Percentiles rank a stretch among this genome's conserved stretches.
phyloP scores from a whole-genome alignment of 2,329 filamentous ascomycete genomes.

The Dothiorella sarmentorum region DNA sequence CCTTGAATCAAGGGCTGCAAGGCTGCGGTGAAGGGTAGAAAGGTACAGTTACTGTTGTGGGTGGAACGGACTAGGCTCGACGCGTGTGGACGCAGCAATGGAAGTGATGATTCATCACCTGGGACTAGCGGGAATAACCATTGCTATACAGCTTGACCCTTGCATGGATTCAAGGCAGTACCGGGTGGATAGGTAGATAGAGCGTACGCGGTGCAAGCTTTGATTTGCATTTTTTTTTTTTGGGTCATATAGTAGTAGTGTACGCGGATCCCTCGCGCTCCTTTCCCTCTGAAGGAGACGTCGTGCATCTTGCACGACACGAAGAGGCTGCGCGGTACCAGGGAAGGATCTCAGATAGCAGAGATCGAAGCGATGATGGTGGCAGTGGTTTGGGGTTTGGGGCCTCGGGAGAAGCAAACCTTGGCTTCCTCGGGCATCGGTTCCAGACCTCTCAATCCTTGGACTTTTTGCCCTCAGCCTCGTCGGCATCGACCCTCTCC shows the following conservation, averaged over 20 bases:
- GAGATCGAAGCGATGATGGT: neutral
- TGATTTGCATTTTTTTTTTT: neutral
- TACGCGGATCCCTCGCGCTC: neutral
- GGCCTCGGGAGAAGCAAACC: too few relatives aligned
- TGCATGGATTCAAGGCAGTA: neutral
- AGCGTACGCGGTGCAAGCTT: neutral
- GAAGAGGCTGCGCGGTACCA: neutral
- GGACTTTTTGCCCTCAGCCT: slow-evolving; percentile 40
- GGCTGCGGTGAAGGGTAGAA: neutral
- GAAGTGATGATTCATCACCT: neutral
- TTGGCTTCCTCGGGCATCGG: neutral
- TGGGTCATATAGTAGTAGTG: neutral
- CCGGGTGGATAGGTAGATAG: neutral
- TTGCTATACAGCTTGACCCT: too few relatives aligned
- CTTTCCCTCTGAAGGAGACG: neutral
- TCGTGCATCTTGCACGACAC: neutral
- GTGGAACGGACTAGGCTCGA: too few relatives aligned
- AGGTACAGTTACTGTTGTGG: neutral
- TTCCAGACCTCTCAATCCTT: neutral
- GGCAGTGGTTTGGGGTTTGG: neutral
- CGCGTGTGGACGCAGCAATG: neutral
- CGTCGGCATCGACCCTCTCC: slow-evolving; percentile 64
- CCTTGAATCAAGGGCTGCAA: neutral
- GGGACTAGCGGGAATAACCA: too few relatives aligned
- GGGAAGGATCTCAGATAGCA: neutral